phyloP scores from a whole-genome alignment of 73 alveolate genomes.

The Strombidium stylifer region DNA sequence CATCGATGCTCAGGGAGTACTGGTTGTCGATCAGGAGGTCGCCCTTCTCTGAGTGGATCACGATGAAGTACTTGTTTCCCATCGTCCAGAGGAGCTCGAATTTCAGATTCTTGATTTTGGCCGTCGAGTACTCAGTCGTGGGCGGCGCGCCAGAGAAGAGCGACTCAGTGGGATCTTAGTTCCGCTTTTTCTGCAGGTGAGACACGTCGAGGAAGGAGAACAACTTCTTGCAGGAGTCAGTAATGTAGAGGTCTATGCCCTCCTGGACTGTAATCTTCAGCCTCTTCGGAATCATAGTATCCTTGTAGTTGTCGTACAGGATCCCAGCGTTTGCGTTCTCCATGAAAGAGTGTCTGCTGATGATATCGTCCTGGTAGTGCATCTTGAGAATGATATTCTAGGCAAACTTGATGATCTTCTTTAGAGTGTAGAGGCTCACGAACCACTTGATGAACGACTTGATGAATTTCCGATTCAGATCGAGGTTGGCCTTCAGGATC shows the following conservation, averaged over 20 bases:
- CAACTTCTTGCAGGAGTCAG: not conserved
- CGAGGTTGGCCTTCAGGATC: slow-evolving; percentile 27
- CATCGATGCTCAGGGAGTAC: not conserved
- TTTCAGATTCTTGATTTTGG: not conserved
- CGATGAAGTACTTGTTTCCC: slow-evolving; percentile 15
- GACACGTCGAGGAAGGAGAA: slow-evolving; percentile 4
- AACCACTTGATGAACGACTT: slow-evolving; percentile 19
- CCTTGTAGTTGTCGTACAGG: slow-evolving; percentile 32
- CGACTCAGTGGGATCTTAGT: too few species aligned
- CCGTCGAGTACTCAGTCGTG: not conserved
- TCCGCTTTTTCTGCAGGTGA: not conserved
- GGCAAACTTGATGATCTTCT: slow-evolving; percentile 26
- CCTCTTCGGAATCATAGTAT: slow-evolving; percentile 40
- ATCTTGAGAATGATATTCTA: slow-evolving; percentile 39
- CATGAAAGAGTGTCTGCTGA: not conserved
- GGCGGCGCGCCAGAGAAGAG: not conserved
- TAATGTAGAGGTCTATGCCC: slow-evolving; percentile 14
- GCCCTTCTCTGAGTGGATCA: not conserved
- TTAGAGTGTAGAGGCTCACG: slow-evolving; percentile 43
- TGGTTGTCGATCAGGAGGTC: slow-evolving; percentile 7
- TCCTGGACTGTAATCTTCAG: slow-evolving; percentile 18
- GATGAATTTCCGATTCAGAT: slow-evolving; percentile 12
- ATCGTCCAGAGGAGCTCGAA: slow-evolving; percentile 31
- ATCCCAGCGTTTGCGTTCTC: not conserved
- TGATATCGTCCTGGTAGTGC: slow-evolving; percentile 42